phyloP scores from a whole-genome alignment of 495 filamentous ascomycete genomes.

The Trichoderma gamsii region DNA sequence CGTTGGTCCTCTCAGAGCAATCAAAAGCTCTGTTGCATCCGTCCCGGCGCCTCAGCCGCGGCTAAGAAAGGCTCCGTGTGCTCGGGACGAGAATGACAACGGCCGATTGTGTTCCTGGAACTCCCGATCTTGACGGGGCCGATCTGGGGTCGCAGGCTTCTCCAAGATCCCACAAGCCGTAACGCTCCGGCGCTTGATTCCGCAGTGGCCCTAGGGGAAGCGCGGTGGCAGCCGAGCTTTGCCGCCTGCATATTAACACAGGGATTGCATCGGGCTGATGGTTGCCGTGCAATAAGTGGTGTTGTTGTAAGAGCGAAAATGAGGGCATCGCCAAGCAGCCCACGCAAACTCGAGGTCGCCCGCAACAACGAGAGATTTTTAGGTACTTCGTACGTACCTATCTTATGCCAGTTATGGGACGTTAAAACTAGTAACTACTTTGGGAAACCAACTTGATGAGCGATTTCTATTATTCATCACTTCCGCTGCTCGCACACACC shows the following conservation, averaged over 20 bases:
- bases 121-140: conserved; percentile 12
- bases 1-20: background rate
- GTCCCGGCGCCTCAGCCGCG: conserved; percentile 6
- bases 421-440: background rate
- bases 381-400: background rate
- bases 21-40: background rate
- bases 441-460: background rate
- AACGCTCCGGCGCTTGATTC: conserved; percentile 14
- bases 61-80: background rate
- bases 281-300: background rate
- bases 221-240: conserved; percentile 11
- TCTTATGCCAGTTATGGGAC: background rate
- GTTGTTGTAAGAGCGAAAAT: conserved; percentile 4
- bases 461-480: conserved; percentile 7
- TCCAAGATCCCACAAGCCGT: conserved; percentile 14
- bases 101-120: background rate
- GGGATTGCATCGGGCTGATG: background rate
- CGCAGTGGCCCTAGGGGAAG: conserved; percentile 9
- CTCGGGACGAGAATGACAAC: background rate
- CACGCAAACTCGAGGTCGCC: background rate
- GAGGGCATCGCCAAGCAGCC: conserved; percentile 1
- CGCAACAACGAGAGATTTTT: background rate
- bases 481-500: background rate
- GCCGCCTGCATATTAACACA: background rate
- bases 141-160: conserved; percentile 13